Evolutionary conservation across 2,329 filamentous ascomycete genomes (phyloP).

Genomic region (Hymenoscyphus scutula): DNA sequence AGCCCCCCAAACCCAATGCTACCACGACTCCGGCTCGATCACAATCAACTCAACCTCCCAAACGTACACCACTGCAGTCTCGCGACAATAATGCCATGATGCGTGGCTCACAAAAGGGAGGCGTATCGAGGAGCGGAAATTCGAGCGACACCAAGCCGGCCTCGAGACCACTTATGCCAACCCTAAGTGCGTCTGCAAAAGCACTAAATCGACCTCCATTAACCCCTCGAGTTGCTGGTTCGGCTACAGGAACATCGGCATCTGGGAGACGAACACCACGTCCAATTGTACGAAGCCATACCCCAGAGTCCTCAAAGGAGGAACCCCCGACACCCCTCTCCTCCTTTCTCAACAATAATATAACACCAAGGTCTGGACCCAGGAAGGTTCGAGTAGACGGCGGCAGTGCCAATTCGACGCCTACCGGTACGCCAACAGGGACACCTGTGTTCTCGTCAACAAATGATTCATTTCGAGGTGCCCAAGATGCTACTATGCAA

Average conservation of each 20-base stretch:
- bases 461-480: slow-evolving; percentile 34
- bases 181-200: slow-evolving; percentile 63
- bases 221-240: slow-evolving; percentile 55
- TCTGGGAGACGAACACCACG: slow-evolving; percentile 52
- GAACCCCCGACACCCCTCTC: slow-evolving; percentile 53
- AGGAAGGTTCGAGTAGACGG: slow-evolving; percentile 61
- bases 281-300: slow-evolving; percentile 23
- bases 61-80: slow-evolving; percentile 28
- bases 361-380: slow-evolving; percentile 76
- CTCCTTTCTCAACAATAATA: slow-evolving; percentile 60
- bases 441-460: slow-evolving; percentile 38
- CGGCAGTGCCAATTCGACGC: slow-evolving; percentile 66
- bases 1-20: slow-evolving; percentile 16
- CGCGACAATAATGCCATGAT: slow-evolving; percentile 45
- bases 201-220: slow-evolving; percentile 50
- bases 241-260: slow-evolving; percentile 30
- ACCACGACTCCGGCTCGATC: slow-evolving; percentile 18
- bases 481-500: slow-evolving; percentile 32
- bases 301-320: slow-evolving; percentile 40
- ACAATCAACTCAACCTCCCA: slow-evolving; percentile 24
- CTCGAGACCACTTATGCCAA: slow-evolving; percentile 61
- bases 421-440: slow-evolving; percentile 55
- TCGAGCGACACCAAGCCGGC: slow-evolving; percentile 44
- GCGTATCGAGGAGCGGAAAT: slow-evolving; percentile 30
- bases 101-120: slow-evolving; percentile 39